A percentile compares a stretch with the other conserved stretches of the same genome.
Evolutionary conservation across 2,329 filamentous ascomycete species (phyloP).

Genomic region (Aspergillus fumigatiaffinis): DNA sequence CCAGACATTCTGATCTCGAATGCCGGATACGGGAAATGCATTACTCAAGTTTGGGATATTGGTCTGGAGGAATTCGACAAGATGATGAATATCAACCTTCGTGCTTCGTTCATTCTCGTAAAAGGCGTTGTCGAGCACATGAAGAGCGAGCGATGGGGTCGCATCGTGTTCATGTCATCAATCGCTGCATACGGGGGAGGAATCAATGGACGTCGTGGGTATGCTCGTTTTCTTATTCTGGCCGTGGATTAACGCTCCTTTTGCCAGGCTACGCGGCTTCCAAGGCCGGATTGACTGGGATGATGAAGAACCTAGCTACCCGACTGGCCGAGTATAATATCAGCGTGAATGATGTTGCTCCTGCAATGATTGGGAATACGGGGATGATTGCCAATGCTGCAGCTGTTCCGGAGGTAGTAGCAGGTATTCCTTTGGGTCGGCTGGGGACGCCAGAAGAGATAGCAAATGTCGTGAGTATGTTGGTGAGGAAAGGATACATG

Average conservation of each 20-base stretch:
- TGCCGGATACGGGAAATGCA: no score
- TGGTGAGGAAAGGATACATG: constrained; percentile 57
- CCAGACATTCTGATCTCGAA: no score
- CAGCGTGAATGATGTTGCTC: constrained; percentile 64
- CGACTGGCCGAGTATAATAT: constrained; percentile 59
- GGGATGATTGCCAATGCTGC: constrained; percentile 60
- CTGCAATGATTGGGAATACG: constrained; percentile 64
- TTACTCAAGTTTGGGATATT: no score
- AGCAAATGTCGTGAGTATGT: constrained; percentile 59
- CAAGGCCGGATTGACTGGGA: constrained; percentile 59
- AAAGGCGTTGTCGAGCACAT: constrained; percentile 60
- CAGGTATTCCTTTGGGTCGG: constrained; percentile 56
- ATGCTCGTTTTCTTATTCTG: background rate
- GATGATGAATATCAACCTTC: no score
- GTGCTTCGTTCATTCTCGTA: constrained; percentile 41
- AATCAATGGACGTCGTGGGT: constrained; percentile 57
- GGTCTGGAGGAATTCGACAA: no score
- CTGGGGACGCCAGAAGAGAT: constrained; percentile 57
- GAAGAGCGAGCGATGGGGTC: constrained; percentile 57
- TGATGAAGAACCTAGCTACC: constrained; percentile 62
- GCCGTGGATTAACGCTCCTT: background rate
- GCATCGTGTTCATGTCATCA: constrained; percentile 61
- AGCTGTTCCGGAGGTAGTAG: constrained; percentile 56
- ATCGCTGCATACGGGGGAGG: constrained; percentile 62
- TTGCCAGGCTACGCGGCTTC: constrained; percentile 52